These are phyloP conservation scores for Fraxinus floribunda DNA, from an alignment of 305 asterid species.

Conservation along the genomic window DNA sequence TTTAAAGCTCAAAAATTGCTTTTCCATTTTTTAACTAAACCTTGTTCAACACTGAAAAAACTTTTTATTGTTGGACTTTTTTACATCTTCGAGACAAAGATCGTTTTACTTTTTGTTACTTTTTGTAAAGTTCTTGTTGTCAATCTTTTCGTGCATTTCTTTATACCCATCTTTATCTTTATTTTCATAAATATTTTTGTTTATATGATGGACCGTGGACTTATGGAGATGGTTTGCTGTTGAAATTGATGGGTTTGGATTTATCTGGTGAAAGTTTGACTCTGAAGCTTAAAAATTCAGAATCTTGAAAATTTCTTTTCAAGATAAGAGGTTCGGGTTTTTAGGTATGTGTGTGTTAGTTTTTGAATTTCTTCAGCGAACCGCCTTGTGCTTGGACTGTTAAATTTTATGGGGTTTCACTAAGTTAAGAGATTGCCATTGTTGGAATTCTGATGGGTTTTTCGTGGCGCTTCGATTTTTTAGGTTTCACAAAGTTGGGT, in stretches of 20 bases:
- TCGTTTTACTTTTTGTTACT: conserved; percentile 4
- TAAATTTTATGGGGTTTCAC: conserved; percentile 29
- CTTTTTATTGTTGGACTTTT: conserved; percentile 13
- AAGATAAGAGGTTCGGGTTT: conserved; percentile 32
- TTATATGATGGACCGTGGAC: conserved; percentile 14
- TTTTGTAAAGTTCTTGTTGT: conserved; percentile 32
- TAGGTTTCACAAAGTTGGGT: conserved; percentile 21
- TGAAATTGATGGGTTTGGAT: conserved; percentile 32
- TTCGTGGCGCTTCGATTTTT: background rate
- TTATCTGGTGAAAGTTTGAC: conserved; percentile 34
- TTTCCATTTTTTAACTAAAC: conserved; percentile 21
- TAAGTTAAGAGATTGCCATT: conserved; percentile 13
- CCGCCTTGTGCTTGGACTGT: conserved; percentile 27
- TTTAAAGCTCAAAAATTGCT: conserved; percentile 25
- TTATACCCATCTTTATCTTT: conserved; percentile 19
- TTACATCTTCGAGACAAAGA: background rate
- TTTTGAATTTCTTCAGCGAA: conserved; percentile 17
- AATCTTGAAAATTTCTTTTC: conserved; percentile 34
- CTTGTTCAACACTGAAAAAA: conserved; percentile 19
- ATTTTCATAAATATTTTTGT: conserved; percentile 9
- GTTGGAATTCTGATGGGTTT: conserved; percentile 26
- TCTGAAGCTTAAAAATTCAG: conserved; percentile 27
- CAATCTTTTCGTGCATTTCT: conserved; percentile 24
- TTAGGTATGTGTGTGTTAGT: conserved; percentile 3
- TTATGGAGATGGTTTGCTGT: conserved; percentile 9